These are phyloP conservation scores for Aspergillus fructus DNA, from an alignment of 2,329 filamentous ascomycete genomes.

Conservation along the genomic window DNA sequence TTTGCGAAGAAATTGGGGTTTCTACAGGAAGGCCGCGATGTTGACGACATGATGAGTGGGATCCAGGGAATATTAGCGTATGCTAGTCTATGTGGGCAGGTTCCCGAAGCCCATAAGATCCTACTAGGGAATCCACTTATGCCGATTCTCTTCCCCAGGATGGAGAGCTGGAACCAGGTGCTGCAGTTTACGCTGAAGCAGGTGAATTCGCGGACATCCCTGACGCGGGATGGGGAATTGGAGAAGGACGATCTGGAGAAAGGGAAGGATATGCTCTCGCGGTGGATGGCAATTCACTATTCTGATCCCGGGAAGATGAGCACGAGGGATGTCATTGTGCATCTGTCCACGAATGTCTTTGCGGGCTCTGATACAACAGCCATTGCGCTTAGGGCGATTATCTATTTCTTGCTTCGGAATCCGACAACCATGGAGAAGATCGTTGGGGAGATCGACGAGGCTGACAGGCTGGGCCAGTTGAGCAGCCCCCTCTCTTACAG, in stretches of 20 bases:
- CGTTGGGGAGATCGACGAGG: constrained; percentile 49
- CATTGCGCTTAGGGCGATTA: constrained; percentile 4
- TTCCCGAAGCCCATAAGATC: constrained; percentile 66
- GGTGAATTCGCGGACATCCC: neutral
- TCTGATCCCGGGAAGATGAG: constrained; percentile 1
- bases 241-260: neutral
- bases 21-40: constrained; percentile 70
- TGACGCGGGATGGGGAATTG: neutral
- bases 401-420: constrained; percentile 1
- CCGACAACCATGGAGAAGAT: constrained; percentile 15
- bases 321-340: constrained; percentile 1
- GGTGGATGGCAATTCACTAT: constrained; percentile 4
- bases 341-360: constrained; percentile 3
- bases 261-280: constrained; percentile 4
- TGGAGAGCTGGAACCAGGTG: constrained; percentile 7
- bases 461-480: constrained; percentile 40
- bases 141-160: neutral
- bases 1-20: constrained; percentile 76
- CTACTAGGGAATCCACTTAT: constrained; percentile 10
- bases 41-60: constrained; percentile 70
- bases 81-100: constrained; percentile 58
- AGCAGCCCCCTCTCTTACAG: neutral
- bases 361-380: neutral
- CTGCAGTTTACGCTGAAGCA: constrained; percentile 6
- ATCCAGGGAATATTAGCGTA: constrained; percentile 38